Evolutionary conservation across 2,329 filamentous ascomycete species (phyloP), one percentile per base, ranked within the genome.

Genomic region (Monosporascus sp.): DNA sequence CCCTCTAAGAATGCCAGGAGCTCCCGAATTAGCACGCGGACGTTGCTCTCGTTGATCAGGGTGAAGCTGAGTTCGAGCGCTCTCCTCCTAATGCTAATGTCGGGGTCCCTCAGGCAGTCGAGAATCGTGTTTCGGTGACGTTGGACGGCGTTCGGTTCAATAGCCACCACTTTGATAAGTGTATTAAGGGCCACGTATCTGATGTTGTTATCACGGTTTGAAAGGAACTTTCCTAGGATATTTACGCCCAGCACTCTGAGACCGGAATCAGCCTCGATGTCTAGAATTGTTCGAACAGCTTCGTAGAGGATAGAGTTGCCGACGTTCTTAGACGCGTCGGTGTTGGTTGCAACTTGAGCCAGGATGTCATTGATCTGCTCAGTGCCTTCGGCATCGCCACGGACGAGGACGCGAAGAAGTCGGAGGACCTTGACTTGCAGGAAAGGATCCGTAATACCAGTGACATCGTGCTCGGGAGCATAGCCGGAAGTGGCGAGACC

Each of bases 131-230:
- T 99, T 51, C 95, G 85, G 71, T 99, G 94, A 67, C 94, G 82
- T 70, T 99, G 94, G 2, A 99, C 94, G 3, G 94, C 94, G 68
- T 97, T 97, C 15, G 94, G 94, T 69, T 99, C 94, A 48, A 99
- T 92, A 4, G 94, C 94, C 47, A 99, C 94, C 18, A 99, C 94
- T 72, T 97, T 97, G 74, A 97, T 95, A 48, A 99, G 77, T 0
- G 94, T 99, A 72, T 99, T 99, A 49, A 99, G 78, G 18, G 94
- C 94, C 49, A 99, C 94, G 67, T 99, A 99, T 70, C 94, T 88
- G 64, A 99, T 99, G 68, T 99, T 99, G 78, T 99, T 99, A 73
- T 99, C 94, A 62, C 93, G 86, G 76, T 99, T 99, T n/a, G 92
- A 87, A 57, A 99, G 74, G 74, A 99, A 99, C 69, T 97, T 99